phyloP scores from a whole-genome alignment of 768 basidiomycete genomes.

The Daedaleopsis sinensis region DNA sequence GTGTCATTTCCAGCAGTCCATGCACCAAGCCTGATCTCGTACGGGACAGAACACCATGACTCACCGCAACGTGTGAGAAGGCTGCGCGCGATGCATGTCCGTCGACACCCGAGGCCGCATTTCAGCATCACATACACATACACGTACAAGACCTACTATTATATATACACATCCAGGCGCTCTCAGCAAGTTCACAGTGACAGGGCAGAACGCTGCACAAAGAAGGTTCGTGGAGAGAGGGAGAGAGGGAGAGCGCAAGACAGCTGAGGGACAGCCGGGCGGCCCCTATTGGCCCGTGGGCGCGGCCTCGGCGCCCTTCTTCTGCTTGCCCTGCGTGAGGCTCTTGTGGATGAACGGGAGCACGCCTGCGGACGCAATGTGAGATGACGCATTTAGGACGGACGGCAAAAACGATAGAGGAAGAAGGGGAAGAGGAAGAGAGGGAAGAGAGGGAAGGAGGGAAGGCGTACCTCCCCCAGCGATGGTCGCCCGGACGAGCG shows the following conservation, averaged over 20 bases:
- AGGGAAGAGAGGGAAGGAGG: background rate
- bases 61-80: too few relatives aligned
- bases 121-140: background rate
- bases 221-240: too few relatives aligned
- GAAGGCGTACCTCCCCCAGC: slow-evolving; percentile 60
- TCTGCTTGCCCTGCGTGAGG: slow-evolving; percentile 52
- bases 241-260: too few relatives aligned
- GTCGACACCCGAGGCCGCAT: too few relatives aligned
- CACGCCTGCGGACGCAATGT: slow-evolving; percentile 49
- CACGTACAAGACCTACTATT: background rate
- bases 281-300: background rate
- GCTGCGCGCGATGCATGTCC: too few relatives aligned
- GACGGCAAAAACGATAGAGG: too few relatives aligned
- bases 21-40: too few relatives aligned
- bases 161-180: background rate
- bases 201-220: background rate
- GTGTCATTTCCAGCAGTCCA: too few relatives aligned
- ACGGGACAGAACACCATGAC: too few relatives aligned
- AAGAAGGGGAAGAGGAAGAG: background rate
- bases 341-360: slow-evolving; percentile 89
- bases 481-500: slow-evolving; percentile 91
- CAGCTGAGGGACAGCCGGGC: background rate
- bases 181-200: background rate
- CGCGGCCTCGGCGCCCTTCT: slow-evolving; percentile 34
- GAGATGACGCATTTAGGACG: background rate